Percentiles rank a stretch among this genome's conserved stretches.
phyloP scores from a whole-genome alignment of 768 basidiomycete species.

The Pleurotus giganteus region DNA sequence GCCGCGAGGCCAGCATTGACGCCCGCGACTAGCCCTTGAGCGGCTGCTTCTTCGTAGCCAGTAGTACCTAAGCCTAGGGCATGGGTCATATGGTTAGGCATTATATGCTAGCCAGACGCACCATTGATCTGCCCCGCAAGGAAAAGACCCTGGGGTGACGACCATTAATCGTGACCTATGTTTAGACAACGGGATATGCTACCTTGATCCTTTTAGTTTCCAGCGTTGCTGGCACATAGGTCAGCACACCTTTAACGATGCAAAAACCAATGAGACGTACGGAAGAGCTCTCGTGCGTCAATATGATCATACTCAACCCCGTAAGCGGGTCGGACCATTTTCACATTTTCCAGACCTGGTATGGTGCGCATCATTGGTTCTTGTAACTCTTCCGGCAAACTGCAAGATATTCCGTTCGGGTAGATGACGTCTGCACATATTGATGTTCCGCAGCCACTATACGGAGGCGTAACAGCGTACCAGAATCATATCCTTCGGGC shows the following conservation, averaged over 20 bases:
- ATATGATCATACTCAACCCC: constrained; percentile 93
- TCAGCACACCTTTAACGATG: neutral
- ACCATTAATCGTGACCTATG: too few species aligned
- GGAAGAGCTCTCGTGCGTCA: constrained; percentile 75
- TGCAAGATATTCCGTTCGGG: constrained; percentile 87
- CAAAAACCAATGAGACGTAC: constrained; percentile 41
- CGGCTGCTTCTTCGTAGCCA: constrained; percentile 93
- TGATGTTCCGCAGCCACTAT: neutral
- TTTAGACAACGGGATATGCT: too few species aligned
- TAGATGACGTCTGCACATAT: constrained; percentile 69
- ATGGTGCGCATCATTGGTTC: constrained; percentile 82
- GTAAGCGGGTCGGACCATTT: constrained; percentile 83
- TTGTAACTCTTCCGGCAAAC: constrained; percentile 84
- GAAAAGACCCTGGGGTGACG: constrained; percentile 79
- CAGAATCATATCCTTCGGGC: constrained; percentile 89
- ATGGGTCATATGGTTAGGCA: neutral
- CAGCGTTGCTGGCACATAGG: constrained; percentile 56
- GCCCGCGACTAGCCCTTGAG: constrained; percentile 86
- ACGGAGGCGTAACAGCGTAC: constrained; percentile 30
- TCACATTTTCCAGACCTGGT: constrained; percentile 79
- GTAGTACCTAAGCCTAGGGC: constrained; percentile 64
- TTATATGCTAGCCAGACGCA: constrained; percentile 16
- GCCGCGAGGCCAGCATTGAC: constrained; percentile 83
- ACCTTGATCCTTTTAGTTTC: constrained; percentile 85
- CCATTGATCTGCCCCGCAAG: constrained; percentile 92